phyloP scores from a whole-genome alignment of 306 rosid species.

The Oxytropis ochrocephala region DNA sequence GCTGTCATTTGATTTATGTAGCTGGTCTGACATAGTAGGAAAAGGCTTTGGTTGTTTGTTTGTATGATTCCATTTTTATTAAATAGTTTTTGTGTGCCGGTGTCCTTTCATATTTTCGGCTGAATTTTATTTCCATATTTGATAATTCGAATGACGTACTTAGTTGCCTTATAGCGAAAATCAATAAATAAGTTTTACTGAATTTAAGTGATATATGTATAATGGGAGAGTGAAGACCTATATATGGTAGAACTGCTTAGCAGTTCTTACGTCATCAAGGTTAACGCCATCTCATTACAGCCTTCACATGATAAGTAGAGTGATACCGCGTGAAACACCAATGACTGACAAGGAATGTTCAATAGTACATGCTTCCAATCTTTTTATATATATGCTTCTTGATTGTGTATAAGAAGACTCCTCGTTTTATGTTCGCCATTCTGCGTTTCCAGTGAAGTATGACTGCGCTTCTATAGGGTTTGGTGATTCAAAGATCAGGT shows the following conservation, averaged over 20 bases:
- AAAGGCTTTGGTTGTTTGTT: not conserved
- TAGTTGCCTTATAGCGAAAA: constrained; percentile 19
- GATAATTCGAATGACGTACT: not conserved
- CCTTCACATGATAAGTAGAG: not conserved
- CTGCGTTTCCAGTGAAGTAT: not conserved
- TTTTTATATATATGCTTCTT: not conserved
- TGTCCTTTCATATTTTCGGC: not conserved
- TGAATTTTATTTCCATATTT: not conserved
- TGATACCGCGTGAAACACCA: not conserved
- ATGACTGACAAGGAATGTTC: not conserved
- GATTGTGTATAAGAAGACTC: not conserved
- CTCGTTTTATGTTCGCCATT: not conserved
- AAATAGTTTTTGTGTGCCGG: not conserved
- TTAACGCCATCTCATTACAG: constrained; percentile 8
- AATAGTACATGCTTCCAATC: not conserved
- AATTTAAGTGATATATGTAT: not conserved
- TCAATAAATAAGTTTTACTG: not conserved
- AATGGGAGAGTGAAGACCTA: not conserved
- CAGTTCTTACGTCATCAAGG: not conserved
- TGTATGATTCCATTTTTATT: not conserved
- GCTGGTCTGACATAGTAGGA: not conserved
- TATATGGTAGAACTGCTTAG: not conserved
- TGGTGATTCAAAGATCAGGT: not conserved
- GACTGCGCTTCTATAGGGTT: not conserved
- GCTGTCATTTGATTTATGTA: not conserved